Percentiles rank a stretch among this genome's conserved stretches.
Conservation (phyloP, 139 green algal species). For the Chlamydomonas incerta region DNA sequence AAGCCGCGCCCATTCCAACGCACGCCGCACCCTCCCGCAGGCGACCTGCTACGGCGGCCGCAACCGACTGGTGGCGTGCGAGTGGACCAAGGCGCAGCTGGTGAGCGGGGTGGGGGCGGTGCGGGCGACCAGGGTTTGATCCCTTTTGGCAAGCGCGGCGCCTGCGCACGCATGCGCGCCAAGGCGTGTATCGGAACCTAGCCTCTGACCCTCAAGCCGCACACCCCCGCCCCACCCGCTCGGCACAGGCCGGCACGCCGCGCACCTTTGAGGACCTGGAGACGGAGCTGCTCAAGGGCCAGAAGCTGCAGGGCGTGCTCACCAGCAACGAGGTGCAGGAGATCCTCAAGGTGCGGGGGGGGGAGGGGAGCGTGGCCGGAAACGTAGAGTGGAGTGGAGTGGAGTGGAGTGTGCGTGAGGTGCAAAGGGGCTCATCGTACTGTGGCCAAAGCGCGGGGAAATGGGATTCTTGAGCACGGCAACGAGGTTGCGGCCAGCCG, state of each 20-base stretch:
- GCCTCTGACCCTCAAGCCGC: not conserved
- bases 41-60: constrained; percentile 83
- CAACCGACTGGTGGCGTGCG: constrained; percentile 76
- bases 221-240: not conserved
- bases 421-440: too few relatives aligned
- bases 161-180: too few relatives aligned
- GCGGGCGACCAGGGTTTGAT: too few relatives aligned
- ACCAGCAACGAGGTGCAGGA: constrained; percentile 82
- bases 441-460: too few relatives aligned
- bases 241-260: constrained; percentile 35
- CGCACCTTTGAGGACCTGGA: constrained; percentile 71
- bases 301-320: constrained; percentile 88
- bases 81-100: constrained; percentile 50
- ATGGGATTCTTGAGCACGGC: too few relatives aligned
- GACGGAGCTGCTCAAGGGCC: constrained; percentile 74
- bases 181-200: too few relatives aligned
- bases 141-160: too few relatives aligned
- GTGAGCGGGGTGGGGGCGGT: not conserved
- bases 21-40: too few relatives aligned
- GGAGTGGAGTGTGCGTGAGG: too few relatives aligned
- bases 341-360: constrained; percentile 57
- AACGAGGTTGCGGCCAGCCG: too few relatives aligned
- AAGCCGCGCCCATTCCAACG: too few relatives aligned
- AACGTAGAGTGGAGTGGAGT: not conserved
- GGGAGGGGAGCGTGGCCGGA: not conserved